These are phyloP conservation scores for Capsella rubella DNA, from an alignment of 441 rosid species.

Conservation along the genomic window DNA sequence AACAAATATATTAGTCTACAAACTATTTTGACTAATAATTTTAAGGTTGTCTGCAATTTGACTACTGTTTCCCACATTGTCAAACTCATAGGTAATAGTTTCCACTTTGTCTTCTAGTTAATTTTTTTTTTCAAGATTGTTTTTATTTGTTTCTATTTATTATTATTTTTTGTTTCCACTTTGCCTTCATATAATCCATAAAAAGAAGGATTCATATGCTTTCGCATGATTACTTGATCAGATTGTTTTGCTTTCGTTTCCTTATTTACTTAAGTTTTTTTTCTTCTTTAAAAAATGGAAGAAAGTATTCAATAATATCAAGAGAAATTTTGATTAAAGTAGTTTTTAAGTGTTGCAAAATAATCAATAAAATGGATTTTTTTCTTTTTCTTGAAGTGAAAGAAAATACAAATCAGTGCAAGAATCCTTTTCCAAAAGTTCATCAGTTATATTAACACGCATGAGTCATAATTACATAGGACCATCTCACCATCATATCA, in stretches of 20 bases:
- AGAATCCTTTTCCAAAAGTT: too few species aligned
- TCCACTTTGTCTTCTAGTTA: neutral
- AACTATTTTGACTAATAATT: too few species aligned
- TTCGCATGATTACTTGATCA: neutral
- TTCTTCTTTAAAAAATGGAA: neutral
- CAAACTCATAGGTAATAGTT: conserved; percentile 1
- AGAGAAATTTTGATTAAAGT: too few species aligned
- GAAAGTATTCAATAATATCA: neutral
- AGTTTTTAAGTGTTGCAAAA: too few species aligned
- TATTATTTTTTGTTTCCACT: neutral
- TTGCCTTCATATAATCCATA: neutral
- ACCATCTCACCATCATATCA: neutral
- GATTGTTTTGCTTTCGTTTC: neutral
- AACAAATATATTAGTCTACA: too few species aligned
- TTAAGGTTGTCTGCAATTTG: neutral
- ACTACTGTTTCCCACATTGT: neutral
- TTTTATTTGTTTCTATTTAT: neutral
- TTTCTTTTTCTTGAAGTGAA: too few species aligned
- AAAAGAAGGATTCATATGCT: neutral
- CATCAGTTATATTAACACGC: neutral
- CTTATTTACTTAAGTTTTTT: neutral
- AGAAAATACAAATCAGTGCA: too few species aligned
- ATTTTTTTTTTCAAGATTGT: neutral
- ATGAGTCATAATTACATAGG: neutral
- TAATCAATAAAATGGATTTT: too few species aligned